Evolutionary conservation across 345 rosid species (phyloP).

Genomic region (Aegle marmelos): DNA sequence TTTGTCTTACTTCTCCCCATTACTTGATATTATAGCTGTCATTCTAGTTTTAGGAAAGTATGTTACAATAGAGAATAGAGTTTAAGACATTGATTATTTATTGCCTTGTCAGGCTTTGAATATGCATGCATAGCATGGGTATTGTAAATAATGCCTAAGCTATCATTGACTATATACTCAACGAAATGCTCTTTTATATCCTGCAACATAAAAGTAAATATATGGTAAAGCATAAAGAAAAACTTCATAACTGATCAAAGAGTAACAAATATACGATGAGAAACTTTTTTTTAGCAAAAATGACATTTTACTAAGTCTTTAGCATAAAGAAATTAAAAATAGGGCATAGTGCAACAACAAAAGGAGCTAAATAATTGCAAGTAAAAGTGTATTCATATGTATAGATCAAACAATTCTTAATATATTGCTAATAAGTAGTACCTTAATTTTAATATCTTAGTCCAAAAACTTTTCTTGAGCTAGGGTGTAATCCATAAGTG

Average conservation of each 20-base stretch:
- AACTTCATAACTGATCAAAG: too few relatives aligned
- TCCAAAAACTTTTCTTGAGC: not conserved
- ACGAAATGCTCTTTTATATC: slow-evolving; percentile 50
- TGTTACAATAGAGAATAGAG: slow-evolving; percentile 50
- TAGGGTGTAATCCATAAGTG: too few relatives aligned
- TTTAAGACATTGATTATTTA: slow-evolving; percentile 31
- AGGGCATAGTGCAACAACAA: too few relatives aligned
- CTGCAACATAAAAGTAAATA: slow-evolving; percentile 19
- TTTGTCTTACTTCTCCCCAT: too few relatives aligned
- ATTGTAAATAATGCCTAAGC: slow-evolving; percentile 44
- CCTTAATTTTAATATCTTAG: slow-evolving; percentile 35
- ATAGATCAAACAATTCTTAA: not conserved
- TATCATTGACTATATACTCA: slow-evolving; percentile 48
- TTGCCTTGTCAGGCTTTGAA: slow-evolving; percentile 33
- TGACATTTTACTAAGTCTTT: too few relatives aligned
- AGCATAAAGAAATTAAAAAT: too few relatives aligned
- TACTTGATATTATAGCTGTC: slow-evolving; percentile 42
- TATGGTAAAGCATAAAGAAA: not conserved
- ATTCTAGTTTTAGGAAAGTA: slow-evolving; percentile 65
- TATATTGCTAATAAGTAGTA: slow-evolving; percentile 1
- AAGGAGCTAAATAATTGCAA: too few relatives aligned
- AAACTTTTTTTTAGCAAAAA: too few relatives aligned
- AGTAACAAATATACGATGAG: too few relatives aligned
- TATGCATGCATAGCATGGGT: slow-evolving; percentile 49
- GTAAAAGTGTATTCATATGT: not conserved